These are phyloP conservation scores for Heliosperma pusillum DNA, from an alignment of 148 eudicot genomes.

Conservation along the genomic window DNA sequence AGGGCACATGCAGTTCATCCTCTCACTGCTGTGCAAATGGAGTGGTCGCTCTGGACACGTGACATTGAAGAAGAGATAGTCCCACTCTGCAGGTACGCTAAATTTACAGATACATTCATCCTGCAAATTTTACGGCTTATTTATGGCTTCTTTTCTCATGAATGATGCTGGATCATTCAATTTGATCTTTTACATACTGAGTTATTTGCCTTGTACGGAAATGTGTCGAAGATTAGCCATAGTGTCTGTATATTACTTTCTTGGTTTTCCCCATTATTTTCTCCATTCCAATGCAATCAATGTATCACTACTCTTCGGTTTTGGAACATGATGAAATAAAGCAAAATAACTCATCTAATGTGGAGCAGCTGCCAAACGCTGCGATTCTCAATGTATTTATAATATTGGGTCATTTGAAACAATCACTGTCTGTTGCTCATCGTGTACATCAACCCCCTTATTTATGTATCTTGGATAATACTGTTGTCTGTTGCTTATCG, in stretches of 20 bases:
- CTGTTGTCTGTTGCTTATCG: neutral
- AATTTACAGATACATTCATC: too few relatives aligned
- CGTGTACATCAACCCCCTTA: neutral
- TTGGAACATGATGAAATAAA: neutral
- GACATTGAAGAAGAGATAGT: too few relatives aligned
- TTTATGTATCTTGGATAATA: too few relatives aligned
- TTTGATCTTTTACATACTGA: neutral
- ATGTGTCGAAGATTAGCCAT: neutral
- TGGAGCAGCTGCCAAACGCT: too few relatives aligned
- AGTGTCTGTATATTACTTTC: neutral
- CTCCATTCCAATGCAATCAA: neutral
- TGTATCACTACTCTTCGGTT: neutral
- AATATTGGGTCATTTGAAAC: too few relatives aligned
- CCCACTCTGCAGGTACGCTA: too few relatives aligned
- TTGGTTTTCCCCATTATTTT: neutral
- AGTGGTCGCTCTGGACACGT: constrained; percentile 39
- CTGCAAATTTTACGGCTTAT: too few relatives aligned
- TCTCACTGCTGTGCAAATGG: constrained; percentile 63
- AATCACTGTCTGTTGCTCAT: too few relatives aligned
- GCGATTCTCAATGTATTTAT: too few relatives aligned
- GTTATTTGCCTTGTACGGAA: neutral
- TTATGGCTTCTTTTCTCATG: neutral
- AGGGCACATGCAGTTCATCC: constrained; percentile 81
- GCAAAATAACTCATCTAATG: too few relatives aligned
- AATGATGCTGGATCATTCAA: neutral